Evolutionary conservation across 371 early-diverging fungal genomes (phyloP).

Genomic region (Dichotomocladium elegans): DNA sequence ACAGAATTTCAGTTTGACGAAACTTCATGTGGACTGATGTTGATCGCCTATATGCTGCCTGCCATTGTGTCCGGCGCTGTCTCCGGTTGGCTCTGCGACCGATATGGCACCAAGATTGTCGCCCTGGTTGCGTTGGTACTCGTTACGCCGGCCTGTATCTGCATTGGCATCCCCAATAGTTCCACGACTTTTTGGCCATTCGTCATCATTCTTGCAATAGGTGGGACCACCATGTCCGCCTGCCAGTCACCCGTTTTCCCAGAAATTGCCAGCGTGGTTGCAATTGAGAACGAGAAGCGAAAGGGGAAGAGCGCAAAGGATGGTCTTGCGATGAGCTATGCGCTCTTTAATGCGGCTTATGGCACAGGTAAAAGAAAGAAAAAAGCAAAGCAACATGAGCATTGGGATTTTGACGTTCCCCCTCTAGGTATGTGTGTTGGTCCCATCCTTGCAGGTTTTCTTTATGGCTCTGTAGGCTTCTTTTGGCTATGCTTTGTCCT

Average conservation of each 20-base stretch:
- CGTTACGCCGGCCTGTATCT: conserved; percentile 23
- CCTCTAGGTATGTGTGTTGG: conserved; percentile 35
- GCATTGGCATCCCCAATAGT: conserved; percentile 30
- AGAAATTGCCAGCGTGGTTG: conserved; percentile 38
- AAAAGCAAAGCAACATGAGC: conserved; percentile 19
- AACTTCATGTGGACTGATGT: conserved; percentile 52
- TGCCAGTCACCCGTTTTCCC: conserved; percentile 43
- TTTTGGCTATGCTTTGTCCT: conserved; percentile 36
- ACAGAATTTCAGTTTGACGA: conserved; percentile 52
- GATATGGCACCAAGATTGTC: conserved; percentile 36
- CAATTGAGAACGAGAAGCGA: conserved; percentile 16
- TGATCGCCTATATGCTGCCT: conserved; percentile 53
- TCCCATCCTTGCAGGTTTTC: conserved; percentile 35
- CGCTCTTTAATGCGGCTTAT: conserved; percentile 41
- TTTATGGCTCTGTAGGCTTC: conserved; percentile 37
- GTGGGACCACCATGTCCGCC: conserved; percentile 35
- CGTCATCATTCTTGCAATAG: conserved; percentile 20
- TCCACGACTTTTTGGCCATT: conserved; percentile 30
- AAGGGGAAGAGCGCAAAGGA: conserved; percentile 15
- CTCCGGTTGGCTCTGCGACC: conserved; percentile 43
- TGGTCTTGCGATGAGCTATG: conserved; percentile 38
- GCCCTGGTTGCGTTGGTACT: conserved; percentile 25
- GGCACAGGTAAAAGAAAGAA: conserved; percentile 43
- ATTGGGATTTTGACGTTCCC: conserved; percentile 19
- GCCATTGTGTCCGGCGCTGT: conserved; percentile 39